Percentiles rank a stretch among this genome's conserved stretches.
Evolutionary conservation across 371 early-diverging fungal species (phyloP).

Genomic region (Rhizopus microsporus): DNA sequence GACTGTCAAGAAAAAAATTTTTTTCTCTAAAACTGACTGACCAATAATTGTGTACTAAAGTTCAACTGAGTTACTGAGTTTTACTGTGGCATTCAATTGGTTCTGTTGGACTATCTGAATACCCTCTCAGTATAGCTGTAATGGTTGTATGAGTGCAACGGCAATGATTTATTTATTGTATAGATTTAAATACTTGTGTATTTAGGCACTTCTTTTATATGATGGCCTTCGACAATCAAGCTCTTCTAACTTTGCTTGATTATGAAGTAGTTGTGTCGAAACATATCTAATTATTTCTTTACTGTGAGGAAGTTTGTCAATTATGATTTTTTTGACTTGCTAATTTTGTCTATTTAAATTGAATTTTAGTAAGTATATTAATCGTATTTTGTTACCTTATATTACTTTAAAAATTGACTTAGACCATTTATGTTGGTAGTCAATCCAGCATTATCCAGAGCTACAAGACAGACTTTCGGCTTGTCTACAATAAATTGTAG

Average conservation of each 20-base stretch:
- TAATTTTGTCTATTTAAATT: constrained; percentile 4
- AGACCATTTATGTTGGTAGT: constrained; percentile 7
- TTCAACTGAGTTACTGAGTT: no score
- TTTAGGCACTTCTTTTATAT: constrained; percentile 1
- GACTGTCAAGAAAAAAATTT: no score
- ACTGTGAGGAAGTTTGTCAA: constrained; percentile 15
- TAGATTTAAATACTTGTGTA: background rate
- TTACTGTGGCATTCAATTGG: no score
- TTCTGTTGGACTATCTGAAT: no score
- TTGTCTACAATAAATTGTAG: constrained; percentile 4
- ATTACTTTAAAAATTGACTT: constrained; percentile 4
- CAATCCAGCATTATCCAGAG: constrained; percentile 17
- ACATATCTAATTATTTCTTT: constrained; percentile 15
- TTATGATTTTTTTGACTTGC: constrained; percentile 16
- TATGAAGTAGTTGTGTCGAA: constrained; percentile 2
- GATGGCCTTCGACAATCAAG: constrained; percentile 1
- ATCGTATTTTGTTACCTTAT: constrained; percentile 7
- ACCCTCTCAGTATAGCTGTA: background rate
- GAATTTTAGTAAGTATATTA: constrained; percentile 5
- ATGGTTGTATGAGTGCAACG: background rate
- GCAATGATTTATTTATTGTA: constrained; percentile 2
- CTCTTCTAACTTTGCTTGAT: constrained; percentile 6
- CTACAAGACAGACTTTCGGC: constrained; percentile 12
- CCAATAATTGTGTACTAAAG: no score
- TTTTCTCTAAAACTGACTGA: no score